Evolutionary conservation across 2,329 filamentous ascomycete species (phyloP), one percentile per base, ranked within the genome.

Genomic region (Mycosphaerella sp.): DNA sequence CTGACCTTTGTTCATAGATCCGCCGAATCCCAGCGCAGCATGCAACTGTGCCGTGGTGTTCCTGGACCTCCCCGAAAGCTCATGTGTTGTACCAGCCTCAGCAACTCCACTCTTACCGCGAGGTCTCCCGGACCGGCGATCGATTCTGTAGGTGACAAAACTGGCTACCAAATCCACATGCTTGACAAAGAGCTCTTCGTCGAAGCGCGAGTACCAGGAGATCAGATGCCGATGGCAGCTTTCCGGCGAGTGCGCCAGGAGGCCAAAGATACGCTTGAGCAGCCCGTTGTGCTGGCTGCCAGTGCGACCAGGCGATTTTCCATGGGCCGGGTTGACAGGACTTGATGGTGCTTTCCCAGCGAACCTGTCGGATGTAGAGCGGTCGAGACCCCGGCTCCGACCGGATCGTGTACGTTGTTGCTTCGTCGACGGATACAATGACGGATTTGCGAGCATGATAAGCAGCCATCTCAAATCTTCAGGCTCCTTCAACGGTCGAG

Each of bases 141-240:
- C 80, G 54, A 95, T 74, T 8, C 91, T 80, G 66, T 95, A 90
- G 0, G 87, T 89, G 26, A 95, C 78, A 67, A 95, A 95, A 4
- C 83, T 82, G 12, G 84, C 80, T 1, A 88, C 76, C 21, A 95
- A 74, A 57, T 95, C 88, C 48, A 93, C 89, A n/a, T 81, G 76
- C 57, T 79, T 81, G 49, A 84, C 75, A 63, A 95, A 89, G 17
- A 85, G 82, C 11, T 74, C 68, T 51, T 84, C 79, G 0, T 86
- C 80, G 60, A 86, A 83, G 45, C 82, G 80, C 10, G 86, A 82
- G 63, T 95, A 84, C 89, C 89, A 95, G 6, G 80, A 79, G 8
- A 90, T 82, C 26, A 95, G 72, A 62, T 86, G 82, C 51, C 85
- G 84, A 63, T 95, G 90, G 61, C 87, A 91, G 54, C 85, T 80